Conservation (phyloP, 352 stramenopile species). For the Phytophthora sp. region DNA sequence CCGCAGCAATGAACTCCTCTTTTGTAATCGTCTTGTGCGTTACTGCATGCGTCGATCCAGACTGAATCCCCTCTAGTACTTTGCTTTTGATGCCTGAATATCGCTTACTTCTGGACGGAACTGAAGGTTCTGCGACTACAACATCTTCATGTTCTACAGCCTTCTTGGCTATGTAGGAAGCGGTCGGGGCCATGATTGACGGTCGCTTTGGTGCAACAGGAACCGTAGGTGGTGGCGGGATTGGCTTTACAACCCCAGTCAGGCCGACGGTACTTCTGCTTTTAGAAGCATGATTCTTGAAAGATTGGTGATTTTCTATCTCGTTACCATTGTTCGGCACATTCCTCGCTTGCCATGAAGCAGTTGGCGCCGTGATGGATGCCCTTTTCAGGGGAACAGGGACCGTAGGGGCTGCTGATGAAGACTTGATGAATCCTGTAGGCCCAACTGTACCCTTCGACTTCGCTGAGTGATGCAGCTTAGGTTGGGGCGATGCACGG, state of each 20-base stretch:
- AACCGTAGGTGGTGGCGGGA: constrained; percentile 14
- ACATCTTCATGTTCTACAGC: constrained; percentile 17
- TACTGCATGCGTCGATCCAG: constrained; percentile 14
- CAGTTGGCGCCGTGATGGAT: constrained; percentile 39
- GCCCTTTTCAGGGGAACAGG: constrained; percentile 27
- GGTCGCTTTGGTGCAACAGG: constrained; percentile 33
- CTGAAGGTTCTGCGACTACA: neutral
- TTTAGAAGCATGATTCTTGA: constrained; percentile 10
- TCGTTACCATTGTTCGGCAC: neutral
- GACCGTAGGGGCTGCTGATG: constrained; percentile 18
- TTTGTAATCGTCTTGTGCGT: constrained; percentile 43
- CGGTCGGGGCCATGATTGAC: constrained; percentile 40
- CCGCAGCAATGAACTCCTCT: constrained; percentile 42
- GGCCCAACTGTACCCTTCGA: constrained; percentile 1
- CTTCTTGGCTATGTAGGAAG: constrained; percentile 43
- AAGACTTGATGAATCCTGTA: constrained; percentile 26
- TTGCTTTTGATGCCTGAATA: constrained; percentile 66
- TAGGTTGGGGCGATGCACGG: neutral
- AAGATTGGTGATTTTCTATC: neutral
- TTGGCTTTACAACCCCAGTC: constrained; percentile 23
- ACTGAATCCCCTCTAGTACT: constrained; percentile 35
- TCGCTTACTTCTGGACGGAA: constrained; percentile 35
- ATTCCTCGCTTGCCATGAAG: constrained; percentile 36
- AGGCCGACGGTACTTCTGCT: constrained; percentile 3
- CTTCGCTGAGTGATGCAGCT: neutral